phyloP scores from a whole-genome alignment of 1,284 basidiomycete genomes.

The Fomes fomentarius region DNA sequence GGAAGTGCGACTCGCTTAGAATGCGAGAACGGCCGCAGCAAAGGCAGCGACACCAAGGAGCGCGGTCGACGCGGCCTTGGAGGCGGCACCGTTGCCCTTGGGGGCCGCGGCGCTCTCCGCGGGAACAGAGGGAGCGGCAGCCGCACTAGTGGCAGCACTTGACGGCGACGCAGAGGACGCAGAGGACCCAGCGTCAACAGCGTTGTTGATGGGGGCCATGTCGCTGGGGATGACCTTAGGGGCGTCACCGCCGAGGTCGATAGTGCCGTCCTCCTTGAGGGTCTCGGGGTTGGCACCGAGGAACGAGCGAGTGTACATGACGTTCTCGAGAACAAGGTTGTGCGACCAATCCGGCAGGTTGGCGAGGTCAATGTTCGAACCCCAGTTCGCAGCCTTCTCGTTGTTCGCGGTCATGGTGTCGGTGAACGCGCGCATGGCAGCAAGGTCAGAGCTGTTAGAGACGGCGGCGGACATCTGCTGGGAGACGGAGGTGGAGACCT shows the following conservation, averaged over 20 bases:
- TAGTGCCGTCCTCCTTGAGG: slow-evolving; percentile 50
- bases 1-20: slow-evolving; percentile 40
- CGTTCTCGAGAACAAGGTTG: slow-evolving; percentile 41
- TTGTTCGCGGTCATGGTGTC: slow-evolving; percentile 51
- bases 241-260: slow-evolving; percentile 52
- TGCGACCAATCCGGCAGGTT: slow-evolving; percentile 59
- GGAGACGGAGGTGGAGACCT: slow-evolving; percentile 47
- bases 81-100: slow-evolving; percentile 49
- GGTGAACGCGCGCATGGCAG: slow-evolving; percentile 57
- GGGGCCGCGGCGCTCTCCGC: slow-evolving; percentile 29
- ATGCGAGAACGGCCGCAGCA: slow-evolving; percentile 56
- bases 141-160: slow-evolving; percentile 31
- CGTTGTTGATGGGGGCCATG: slow-evolving; percentile 42
- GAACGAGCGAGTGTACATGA: slow-evolving; percentile 52
- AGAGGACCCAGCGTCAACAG: slow-evolving; percentile 33
- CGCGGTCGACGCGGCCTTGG: slow-evolving; percentile 51
- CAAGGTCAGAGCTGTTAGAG: slow-evolving; percentile 54
- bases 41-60: slow-evolving; percentile 53
- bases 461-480: slow-evolving; percentile 54
- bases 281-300: slow-evolving; percentile 64
- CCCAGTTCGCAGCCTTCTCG: slow-evolving; percentile 59
- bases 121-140: slow-evolving; percentile 33
- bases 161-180: slow-evolving; percentile 31
- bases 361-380: slow-evolving; percentile 59
- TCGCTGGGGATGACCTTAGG: slow-evolving; percentile 64